A percentile compares a stretch with the other conserved stretches of the same genome.
These are phyloP conservation scores for Hypoxylon perforatum DNA, from an alignment of 495 filamentous ascomycete genomes.

Conservation along the genomic window DNA sequence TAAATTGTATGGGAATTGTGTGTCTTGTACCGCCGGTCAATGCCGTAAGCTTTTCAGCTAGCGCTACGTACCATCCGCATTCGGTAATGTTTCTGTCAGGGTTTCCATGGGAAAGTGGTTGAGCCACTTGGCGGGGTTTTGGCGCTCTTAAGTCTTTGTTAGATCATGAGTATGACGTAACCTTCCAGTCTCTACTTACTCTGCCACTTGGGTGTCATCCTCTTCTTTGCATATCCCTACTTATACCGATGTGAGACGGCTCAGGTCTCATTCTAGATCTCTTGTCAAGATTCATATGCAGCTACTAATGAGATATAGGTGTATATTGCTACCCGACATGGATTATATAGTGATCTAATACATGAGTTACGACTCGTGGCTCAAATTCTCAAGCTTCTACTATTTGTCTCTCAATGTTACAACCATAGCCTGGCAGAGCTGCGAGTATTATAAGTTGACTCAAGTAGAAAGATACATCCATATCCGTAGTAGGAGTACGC, in stretches of 20 bases:
- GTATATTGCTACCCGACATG: background rate
- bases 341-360: too few relatives aligned
- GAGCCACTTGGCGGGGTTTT: slow-evolving; percentile 18
- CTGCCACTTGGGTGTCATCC: background rate
- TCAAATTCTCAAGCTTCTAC: too few relatives aligned
- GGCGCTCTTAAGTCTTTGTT: slow-evolving; percentile 5
- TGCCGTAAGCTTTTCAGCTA: slow-evolving; percentile 1
- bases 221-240: background rate
- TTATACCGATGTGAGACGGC: background rate
- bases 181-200: background rate
- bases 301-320: background rate
- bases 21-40: background rate
- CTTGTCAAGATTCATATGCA: background rate
- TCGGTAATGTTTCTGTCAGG: slow-evolving; percentile 28
- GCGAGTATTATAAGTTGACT: too few relatives aligned
- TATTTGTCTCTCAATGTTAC: too few relatives aligned
- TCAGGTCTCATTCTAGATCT: background rate
- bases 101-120: background rate
- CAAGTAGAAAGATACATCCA: too few relatives aligned
- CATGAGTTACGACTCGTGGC: too few relatives aligned
- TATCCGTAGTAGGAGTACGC: too few relatives aligned
- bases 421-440: too few relatives aligned
- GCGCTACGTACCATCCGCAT: slow-evolving; percentile 29
- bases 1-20: too few relatives aligned
- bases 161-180: slow-evolving; percentile 5